These are phyloP conservation scores for Debaryomyces coudertii DNA, from an alignment of 1,139 yeast genomes.

Conservation along the genomic window DNA sequence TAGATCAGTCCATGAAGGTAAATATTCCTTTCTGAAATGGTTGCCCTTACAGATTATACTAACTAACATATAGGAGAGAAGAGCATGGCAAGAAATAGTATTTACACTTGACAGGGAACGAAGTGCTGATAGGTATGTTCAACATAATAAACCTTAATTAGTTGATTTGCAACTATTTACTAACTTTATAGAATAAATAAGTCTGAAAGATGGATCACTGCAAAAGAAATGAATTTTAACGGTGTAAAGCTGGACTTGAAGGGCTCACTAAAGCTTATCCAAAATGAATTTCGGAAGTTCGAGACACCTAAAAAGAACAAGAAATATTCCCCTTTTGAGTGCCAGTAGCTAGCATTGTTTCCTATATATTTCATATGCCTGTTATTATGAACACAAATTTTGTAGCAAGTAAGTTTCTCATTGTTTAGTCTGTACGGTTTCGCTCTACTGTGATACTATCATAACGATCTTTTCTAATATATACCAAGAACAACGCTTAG, in stretches of 20 bases:
- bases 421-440: too few species aligned
- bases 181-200: conserved; percentile 16
- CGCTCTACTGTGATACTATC: too few species aligned
- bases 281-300: conserved; percentile 13
- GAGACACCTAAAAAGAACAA: conserved; percentile 4
- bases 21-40: neutral
- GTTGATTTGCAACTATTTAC: neutral
- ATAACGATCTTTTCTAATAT: neutral
- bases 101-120: conserved; percentile 25
- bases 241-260: conserved; percentile 20
- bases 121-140: conserved; percentile 21
- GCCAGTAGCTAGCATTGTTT: neutral
- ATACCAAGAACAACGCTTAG: too few species aligned
- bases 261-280: conserved; percentile 23
- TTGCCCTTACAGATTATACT: neutral
- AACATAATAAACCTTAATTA: neutral
- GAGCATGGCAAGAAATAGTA: conserved; percentile 26
- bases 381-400: neutral
- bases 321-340: conserved; percentile 6
- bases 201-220: conserved; percentile 24
- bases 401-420: neutral
- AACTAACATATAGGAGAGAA: conserved; percentile 16
- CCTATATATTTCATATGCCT: neutral
- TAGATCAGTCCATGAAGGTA: conserved; percentile 7
- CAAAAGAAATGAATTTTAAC: conserved; percentile 21